phyloP scores from a whole-genome alignment of 345 rosid genomes.

The Salix arbutifolia region DNA sequence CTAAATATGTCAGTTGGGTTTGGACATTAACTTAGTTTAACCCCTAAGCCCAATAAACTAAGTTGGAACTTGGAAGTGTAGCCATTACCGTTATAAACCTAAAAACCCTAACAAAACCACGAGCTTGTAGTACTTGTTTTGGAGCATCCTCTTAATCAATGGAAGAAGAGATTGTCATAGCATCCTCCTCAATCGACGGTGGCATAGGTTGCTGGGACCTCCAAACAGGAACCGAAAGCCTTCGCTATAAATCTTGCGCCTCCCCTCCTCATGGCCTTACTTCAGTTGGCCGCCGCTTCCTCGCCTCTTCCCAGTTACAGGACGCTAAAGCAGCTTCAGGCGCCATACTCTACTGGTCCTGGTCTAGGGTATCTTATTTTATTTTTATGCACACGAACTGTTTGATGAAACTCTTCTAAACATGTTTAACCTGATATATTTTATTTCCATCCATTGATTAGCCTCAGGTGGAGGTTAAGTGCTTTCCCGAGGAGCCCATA shows the following conservation, averaged over 20 bases:
- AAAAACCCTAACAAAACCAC: constrained; percentile 2
- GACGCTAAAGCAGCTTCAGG: constrained; percentile 56
- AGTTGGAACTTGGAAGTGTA: not conserved
- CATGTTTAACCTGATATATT: not conserved
- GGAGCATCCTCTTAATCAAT: not conserved
- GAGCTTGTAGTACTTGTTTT: not conserved
- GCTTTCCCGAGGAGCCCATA: constrained; percentile 77
- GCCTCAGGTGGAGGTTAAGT: constrained; percentile 75
- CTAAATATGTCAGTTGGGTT: too few relatives aligned
- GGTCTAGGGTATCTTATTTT: constrained; percentile 43
- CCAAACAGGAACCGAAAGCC: constrained; percentile 50
- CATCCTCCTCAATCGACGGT: constrained; percentile 63
- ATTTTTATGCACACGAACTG: not conserved
- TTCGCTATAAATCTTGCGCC: constrained; percentile 64
- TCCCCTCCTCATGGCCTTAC: constrained; percentile 66
- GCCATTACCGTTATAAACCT: not conserved
- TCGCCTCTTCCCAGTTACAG: constrained; percentile 74
- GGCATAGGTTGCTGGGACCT: constrained; percentile 86
- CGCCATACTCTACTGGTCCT: constrained; percentile 68
- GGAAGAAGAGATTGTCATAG: constrained; percentile 41
- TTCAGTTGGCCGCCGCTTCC: constrained; percentile 52
- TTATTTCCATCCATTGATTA: constrained; percentile 9
- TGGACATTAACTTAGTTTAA: not conserved
- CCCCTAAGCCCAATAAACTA: not conserved
- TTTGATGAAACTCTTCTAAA: constrained; percentile 11